A percentile compares a stretch with the other conserved stretches of the same genome.
These are phyloP conservation scores for Aspergillus quadricinctus DNA, from an alignment of 2,329 filamentous ascomycete species.

Conservation along the genomic window DNA sequence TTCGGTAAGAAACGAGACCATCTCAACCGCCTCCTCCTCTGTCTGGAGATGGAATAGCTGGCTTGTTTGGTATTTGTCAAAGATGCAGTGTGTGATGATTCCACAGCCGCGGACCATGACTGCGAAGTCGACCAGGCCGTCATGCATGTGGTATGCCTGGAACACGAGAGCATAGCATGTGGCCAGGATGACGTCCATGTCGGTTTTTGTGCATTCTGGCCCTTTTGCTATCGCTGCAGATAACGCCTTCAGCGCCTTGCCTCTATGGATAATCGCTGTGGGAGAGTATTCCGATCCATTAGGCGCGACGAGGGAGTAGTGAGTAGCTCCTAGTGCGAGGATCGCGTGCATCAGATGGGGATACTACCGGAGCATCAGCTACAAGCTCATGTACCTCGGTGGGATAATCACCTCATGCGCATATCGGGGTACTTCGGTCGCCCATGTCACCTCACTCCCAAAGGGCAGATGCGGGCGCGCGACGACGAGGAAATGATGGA, in stretches of 20 bases:
- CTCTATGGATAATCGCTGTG: constrained; percentile 60
- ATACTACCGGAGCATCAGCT: constrained; percentile 25
- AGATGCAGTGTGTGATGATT: constrained; percentile 34
- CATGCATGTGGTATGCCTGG: constrained; percentile 31
- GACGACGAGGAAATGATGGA: constrained; percentile 6
- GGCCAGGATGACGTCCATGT: constrained; percentile 28
- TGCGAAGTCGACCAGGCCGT: constrained; percentile 30
- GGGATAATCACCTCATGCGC: constrained; percentile 1
- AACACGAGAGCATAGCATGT: constrained; percentile 32
- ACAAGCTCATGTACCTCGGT: neutral
- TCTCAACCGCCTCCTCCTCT: neutral
- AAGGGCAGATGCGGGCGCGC: constrained; percentile 7
- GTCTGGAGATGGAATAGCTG: constrained; percentile 12
- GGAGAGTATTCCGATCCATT: constrained; percentile 50
- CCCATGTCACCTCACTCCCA: constrained; percentile 4
- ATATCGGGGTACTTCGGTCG: constrained; percentile 3
- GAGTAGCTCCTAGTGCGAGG: constrained; percentile 63
- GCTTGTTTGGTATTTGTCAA: constrained; percentile 8
- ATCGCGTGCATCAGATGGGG: constrained; percentile 69
- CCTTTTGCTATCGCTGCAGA: constrained; percentile 48
- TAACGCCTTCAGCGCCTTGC: constrained; percentile 61
- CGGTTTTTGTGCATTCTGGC: constrained; percentile 12
- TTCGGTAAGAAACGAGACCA: constrained; percentile 5
- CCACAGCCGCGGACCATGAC: constrained; percentile 33
- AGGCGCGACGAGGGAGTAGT: constrained; percentile 47